Evolutionary conservation across 352 stramenopile genomes (phyloP), one percentile per base, ranked within the genome.

Genomic region (Phytophthora foliorum): DNA sequence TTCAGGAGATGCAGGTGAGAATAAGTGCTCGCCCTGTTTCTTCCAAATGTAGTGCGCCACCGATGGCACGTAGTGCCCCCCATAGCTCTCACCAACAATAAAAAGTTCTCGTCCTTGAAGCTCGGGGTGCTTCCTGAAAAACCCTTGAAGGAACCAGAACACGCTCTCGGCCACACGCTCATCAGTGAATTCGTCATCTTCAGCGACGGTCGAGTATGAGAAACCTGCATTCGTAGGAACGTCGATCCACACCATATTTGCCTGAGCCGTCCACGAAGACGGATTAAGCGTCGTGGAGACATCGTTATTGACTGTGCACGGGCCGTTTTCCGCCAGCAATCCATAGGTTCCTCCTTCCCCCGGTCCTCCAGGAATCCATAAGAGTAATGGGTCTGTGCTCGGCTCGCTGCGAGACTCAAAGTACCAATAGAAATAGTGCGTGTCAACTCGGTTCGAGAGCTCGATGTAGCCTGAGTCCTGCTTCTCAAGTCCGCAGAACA

Each of bases 341-440:
- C 63, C 80, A 1, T 72, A 61, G 22, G 75, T 72, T 39, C 80
- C 78, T 13, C 68, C 75, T 14, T 21, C 53, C 0, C 81, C 84
- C 6, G 84, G 81, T 2, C 81, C 84, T 6, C 84, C 81, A 6
- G 79, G 82, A 38, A 92, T 74, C 84, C 84, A 92, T 13, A 92
- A 24, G 25, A 91, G 58, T 2, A 92, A 60, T 25, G 84, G 80
- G n/a, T 86, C 84, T 17, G 61, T 82, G 10, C 17, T 50, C 1
- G 78, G 58, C 4, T 75, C 46, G 10, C 51, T 72, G 29, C 64
- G 59, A 8, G 84, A 89, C 63, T 89, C 74, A 17, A 88, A 72
- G 51, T 78, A 88, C 84, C 82, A 91, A 65, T 91, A 92, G 52
- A 90, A 92, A 71, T 88, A 91, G 58, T 90, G 63, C 29, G 80